A percentile compares a stretch with the other conserved stretches of the same genome.
These are phyloP conservation scores for Psilocybe subaeruginosa DNA, from an alignment of 768 basidiomycete species.

Conservation along the genomic window DNA sequence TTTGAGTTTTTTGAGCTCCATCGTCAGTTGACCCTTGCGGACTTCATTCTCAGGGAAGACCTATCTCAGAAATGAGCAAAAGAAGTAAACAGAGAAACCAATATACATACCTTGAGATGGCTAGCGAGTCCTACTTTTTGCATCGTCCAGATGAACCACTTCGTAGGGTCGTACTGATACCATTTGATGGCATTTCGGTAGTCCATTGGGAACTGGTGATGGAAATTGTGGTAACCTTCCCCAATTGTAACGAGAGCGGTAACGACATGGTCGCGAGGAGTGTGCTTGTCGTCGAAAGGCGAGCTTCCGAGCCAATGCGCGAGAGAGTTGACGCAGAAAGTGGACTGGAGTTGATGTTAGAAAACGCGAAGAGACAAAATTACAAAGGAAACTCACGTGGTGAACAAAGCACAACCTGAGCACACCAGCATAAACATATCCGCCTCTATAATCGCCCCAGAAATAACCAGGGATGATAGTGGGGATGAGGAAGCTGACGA, in stretches of 20 bases:
- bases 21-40: slow-evolving; percentile 90
- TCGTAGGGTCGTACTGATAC: slow-evolving; percentile 92
- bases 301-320: slow-evolving; percentile 95
- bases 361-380: background rate
- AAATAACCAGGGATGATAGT: slow-evolving; percentile 75
- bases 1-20: slow-evolving; percentile 89
- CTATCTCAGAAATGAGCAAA: slow-evolving; percentile 20
- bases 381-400: slow-evolving; percentile 57
- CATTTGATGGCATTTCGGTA: slow-evolving; percentile 95
- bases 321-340: slow-evolving; percentile 96
- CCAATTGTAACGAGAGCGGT: slow-evolving; percentile 92
- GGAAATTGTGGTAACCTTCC: slow-evolving; percentile 99
- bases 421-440: slow-evolving; percentile 84
- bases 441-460: slow-evolving; percentile 89
- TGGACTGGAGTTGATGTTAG: slow-evolving; percentile 57
- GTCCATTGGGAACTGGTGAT: slow-evolving; percentile 97
- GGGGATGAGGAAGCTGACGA: slow-evolving; percentile 75
- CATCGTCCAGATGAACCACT: slow-evolving; percentile 84
- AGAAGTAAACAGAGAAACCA: background rate
- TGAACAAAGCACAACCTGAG: slow-evolving; percentile 84
- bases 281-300: slow-evolving; percentile 95
- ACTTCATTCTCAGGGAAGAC: slow-evolving; percentile 61
- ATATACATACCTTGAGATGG: slow-evolving; percentile 59
- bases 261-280: slow-evolving; percentile 86
- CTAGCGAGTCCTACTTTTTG: slow-evolving; percentile 65